These are phyloP conservation scores for Zhuliangozyma blackwelliae DNA, from an alignment of 1,139 yeast species.

Conservation along the genomic window DNA sequence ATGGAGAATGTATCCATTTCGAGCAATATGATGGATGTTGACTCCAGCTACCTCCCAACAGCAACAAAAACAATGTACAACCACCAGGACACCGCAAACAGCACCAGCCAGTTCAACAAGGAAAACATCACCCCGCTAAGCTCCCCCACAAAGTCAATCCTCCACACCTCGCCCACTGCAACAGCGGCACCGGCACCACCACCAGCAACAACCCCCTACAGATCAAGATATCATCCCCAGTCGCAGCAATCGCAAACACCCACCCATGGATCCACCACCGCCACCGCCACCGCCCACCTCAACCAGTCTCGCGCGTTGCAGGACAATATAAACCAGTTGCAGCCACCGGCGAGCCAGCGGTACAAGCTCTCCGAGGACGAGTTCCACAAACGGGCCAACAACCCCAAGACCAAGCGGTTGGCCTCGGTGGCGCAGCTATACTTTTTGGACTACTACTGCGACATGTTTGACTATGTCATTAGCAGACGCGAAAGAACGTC, in stretches of 20 bases:
- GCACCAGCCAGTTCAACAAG: conserved; percentile 25
- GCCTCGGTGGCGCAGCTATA: conserved; percentile 82
- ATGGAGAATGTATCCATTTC: conserved; percentile 43
- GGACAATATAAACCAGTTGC: conserved; percentile 32
- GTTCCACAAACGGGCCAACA: conserved; percentile 56
- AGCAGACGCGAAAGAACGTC: conserved; percentile 75
- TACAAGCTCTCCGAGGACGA: conserved; percentile 33
- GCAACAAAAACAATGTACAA: conserved; percentile 9
- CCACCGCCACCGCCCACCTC: conserved; percentile 5
- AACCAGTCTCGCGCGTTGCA: conserved; percentile 5
- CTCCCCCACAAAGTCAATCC: conserved; percentile 40
- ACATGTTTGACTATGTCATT: conserved; percentile 89
- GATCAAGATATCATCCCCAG: conserved; percentile 2
- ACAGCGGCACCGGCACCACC: conserved; percentile 4
- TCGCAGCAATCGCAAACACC: conserved; percentile 3
- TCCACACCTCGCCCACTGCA: conserved; percentile 32
- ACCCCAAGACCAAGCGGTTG: conserved; percentile 76
- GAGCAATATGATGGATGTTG: conserved; percentile 44
- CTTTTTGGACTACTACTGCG: conserved; percentile 93
- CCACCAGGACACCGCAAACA: conserved; percentile 6
- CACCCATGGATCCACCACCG: conserved; percentile 4
- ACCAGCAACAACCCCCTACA: conserved; percentile 3
- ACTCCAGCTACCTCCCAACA: conserved; percentile 24
- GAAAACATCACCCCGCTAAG: conserved; percentile 43
- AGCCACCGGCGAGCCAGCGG: conserved; percentile 18